These are phyloP conservation scores for Chenopodium berlandieri DNA, from an alignment of 148 eudicot genomes.

Conservation along the genomic window DNA sequence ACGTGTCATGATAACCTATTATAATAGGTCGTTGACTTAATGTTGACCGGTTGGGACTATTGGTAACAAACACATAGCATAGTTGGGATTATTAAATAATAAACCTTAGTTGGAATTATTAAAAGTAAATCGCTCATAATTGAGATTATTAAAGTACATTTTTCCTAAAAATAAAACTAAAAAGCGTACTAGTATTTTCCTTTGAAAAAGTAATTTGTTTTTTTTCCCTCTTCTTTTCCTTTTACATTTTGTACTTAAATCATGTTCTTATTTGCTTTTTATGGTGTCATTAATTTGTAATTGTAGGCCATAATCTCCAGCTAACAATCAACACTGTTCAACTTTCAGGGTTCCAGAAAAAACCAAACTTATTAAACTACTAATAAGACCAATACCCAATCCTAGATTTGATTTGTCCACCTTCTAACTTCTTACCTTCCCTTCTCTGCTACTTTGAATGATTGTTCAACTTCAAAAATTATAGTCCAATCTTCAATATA, in stretches of 20 bases:
- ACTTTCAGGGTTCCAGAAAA: conserved; percentile 1
- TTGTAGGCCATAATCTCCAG: neutral
- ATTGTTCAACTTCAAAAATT: conserved; percentile 22
- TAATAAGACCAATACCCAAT: conserved; percentile 8
- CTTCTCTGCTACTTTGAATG: conserved; percentile 6
- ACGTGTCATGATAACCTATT: too few relatives aligned
- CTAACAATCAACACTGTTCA: conserved; percentile 18
- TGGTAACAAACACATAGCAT: too few relatives aligned
- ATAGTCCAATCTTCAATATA: neutral
- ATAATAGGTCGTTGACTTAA: too few relatives aligned
- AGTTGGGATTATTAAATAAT: too few relatives aligned
- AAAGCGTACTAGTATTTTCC: too few relatives aligned
- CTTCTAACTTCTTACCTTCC: conserved; percentile 5
- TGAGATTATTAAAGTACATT: too few relatives aligned
- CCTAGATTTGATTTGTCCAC: neutral
- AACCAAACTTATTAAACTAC: neutral
- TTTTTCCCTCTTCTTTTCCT: neutral
- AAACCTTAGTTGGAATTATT: too few relatives aligned
- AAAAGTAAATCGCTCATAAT: too few relatives aligned
- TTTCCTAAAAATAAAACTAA: too few relatives aligned
- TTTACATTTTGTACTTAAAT: neutral
- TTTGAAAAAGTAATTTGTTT: too few relatives aligned
- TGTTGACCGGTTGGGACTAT: too few relatives aligned
- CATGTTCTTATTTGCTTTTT: neutral
- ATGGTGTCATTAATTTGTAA: neutral